phyloP scores from a whole-genome alignment of 169 alveolate genomes.

The Cryptosporidium meleagridis region DNA sequence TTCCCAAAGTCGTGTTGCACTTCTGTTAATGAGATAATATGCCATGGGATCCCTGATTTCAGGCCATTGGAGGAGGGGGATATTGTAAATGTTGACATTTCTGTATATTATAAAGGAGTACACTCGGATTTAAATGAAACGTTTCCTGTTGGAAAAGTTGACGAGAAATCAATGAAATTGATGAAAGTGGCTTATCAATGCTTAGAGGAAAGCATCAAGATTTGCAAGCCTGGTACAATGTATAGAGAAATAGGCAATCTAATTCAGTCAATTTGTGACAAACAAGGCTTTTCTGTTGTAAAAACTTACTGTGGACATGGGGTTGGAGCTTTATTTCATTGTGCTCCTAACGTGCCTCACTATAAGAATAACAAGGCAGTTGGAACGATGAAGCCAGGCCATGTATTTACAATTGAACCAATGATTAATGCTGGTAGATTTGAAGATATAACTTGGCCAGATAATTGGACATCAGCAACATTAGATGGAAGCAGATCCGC shows the following conservation, averaged over 20 bases:
- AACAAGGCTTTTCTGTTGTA: constrained; percentile 88
- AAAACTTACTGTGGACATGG: constrained; percentile 99
- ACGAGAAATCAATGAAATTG: constrained; percentile 88
- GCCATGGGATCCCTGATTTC: constrained; percentile 99
- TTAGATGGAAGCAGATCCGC: constrained; percentile 88
- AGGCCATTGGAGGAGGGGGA: constrained; percentile 93
- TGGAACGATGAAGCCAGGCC: constrained; percentile 94
- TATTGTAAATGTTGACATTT: constrained; percentile 93
- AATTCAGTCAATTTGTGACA: constrained; percentile 88
- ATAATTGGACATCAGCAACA: constrained; percentile 98
- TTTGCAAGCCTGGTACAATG: constrained; percentile 97
- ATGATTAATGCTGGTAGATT: constrained; percentile 97
- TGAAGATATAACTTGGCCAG: constrained; percentile 96
- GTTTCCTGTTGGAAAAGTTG: constrained; percentile 94
- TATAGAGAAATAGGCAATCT: constrained; percentile 96
- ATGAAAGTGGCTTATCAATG: constrained; percentile 90
- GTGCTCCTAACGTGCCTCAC: constrained; percentile 97
- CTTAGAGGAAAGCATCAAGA: constrained; percentile 88
- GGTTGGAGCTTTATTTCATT: constrained; percentile 96
- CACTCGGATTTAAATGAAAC: constrained; percentile 98
- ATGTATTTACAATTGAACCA: constrained; percentile 99
- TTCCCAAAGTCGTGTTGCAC: constrained; percentile 98
- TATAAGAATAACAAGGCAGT: constrained; percentile 97
- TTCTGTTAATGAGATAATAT: constrained; percentile 97
- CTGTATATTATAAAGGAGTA: constrained; percentile 94